A percentile compares a stretch with the other conserved stretches of the same genome.
These are phyloP conservation scores for Aspergillus panamensis DNA, from an alignment of 495 filamentous ascomycete species.

Conservation along the genomic window DNA sequence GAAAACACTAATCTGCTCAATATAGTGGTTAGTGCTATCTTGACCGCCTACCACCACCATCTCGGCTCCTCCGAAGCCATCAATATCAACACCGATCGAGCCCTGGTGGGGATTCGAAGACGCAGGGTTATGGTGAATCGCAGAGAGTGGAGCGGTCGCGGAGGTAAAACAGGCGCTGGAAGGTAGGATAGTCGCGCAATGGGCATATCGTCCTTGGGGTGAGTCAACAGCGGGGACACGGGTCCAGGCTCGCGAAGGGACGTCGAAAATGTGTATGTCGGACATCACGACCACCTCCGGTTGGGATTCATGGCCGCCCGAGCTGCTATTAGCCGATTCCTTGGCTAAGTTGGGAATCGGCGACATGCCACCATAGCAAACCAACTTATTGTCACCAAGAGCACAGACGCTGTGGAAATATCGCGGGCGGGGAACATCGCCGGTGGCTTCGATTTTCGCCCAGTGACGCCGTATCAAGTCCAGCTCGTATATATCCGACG, in stretches of 20 bases:
- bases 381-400: conserved; percentile 89
- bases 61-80: conserved; percentile 89
- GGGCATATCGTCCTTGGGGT: conserved; percentile 92
- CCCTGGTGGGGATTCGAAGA: conserved; percentile 78
- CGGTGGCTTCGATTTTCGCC: conserved; percentile 79
- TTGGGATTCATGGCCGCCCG: conserved; percentile 59
- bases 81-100: conserved; percentile 76
- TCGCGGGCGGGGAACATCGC: conserved; percentile 82
- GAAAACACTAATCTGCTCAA: conserved; percentile 97
- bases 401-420: conserved; percentile 97
- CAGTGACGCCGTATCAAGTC: conserved; percentile 90
- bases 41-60: conserved; percentile 97
- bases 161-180: conserved; percentile 85
- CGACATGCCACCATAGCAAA: conserved; percentile 98
- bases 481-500: conserved; percentile 85
- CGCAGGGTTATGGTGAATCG: conserved; percentile 83
- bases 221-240: conserved; percentile 74
- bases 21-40: conserved; percentile 96
- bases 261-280: conserved; percentile 95
- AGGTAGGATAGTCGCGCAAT: conserved; percentile 89
- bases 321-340: conserved; percentile 39
- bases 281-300: conserved; percentile 96
- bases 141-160: conserved; percentile 73
- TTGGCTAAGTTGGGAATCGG: conserved; percentile 55
- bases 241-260: conserved; percentile 80